Evolutionary conservation across 495 filamentous ascomycete species (phyloP), one percentile per base, ranked within the genome.

Genomic region (Hypoxylon fragiforme): DNA sequence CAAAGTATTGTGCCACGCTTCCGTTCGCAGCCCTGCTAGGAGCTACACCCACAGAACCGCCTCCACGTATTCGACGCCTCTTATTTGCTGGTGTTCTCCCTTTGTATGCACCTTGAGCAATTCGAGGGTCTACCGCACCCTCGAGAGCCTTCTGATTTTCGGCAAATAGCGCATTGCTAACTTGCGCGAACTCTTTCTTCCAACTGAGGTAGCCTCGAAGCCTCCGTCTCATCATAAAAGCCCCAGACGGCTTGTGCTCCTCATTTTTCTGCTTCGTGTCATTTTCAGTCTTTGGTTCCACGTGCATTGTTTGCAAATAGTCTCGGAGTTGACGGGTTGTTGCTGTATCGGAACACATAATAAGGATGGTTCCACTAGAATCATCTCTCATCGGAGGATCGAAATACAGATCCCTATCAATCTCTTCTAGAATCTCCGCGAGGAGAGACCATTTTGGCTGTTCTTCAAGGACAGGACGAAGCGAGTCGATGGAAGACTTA

Each of bases 361-460:
- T 89, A 28, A 98, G 69, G 34, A 95, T 89, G 1, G 90, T 90
- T 34, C 88, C 87, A 65, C 91, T 96, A 3, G 92, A 95, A 63
- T 91, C 90, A 73, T 92, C 89, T n/a, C 78, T 75, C 12, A 73
- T 68, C 2, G 71, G 66, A 9, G 90, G 90, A 54, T 95, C 90
- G 43, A 95, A 84, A 63, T 95, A 95, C 30, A 87, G 78, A 58
- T 97, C 95, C 45, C 86, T 83, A 57, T 97, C 95, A 60, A 97
- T 97, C 70, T 98, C 94, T 39, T 90, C 87, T 2, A 98, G 74
- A 5, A 96, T 83, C 22, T 96, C 90, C 30, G 90, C 85, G 12
- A 98, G 77, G 12, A 92, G 70, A 19, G 81, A 80, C 94, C 94
- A 98, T 65, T 98, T 98, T 6, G 94, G 95, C 48, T 91, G 86